Conservation (phyloP, 78 protist genomes). For the Dictyostelium citrinum region DNA sequence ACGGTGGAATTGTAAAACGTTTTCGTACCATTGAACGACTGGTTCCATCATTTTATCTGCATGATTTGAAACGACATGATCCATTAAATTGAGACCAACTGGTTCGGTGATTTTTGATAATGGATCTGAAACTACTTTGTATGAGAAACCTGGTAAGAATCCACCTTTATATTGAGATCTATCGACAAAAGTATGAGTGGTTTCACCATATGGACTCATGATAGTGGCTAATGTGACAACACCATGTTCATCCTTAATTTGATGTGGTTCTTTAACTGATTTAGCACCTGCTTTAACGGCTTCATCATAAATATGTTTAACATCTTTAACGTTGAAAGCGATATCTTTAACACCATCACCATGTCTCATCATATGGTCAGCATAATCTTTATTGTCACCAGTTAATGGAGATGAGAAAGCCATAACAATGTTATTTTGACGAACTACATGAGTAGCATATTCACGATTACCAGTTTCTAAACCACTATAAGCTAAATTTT, state of each 20-base stretch:
- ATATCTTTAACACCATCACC: conserved; percentile 94
- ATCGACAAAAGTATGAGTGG: conserved; percentile 91
- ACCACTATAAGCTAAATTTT: conserved; percentile 87
- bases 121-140: conserved; percentile 62
- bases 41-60: conserved; percentile 88
- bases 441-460: conserved; percentile 87
- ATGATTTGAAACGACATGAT: conserved; percentile 91
- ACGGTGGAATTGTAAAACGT: conserved; percentile 88
- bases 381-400: conserved; percentile 50
- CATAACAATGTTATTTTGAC: conserved; percentile 53
- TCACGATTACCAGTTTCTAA: conserved; percentile 92
- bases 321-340: conserved; percentile 87
- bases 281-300: conserved; percentile 89
- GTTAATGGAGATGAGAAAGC: conserved; percentile 77
- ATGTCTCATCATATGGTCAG: conserved; percentile 74
- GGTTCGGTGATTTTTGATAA: conserved; percentile 23
- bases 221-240: conserved; percentile 87
- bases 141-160: conserved; percentile 86
- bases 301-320: not conserved
- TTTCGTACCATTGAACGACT: conserved; percentile 88
- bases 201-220: conserved; percentile 86
- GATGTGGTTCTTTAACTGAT: conserved; percentile 84
- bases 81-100: conserved; percentile 67
- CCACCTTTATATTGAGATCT: conserved; percentile 82
- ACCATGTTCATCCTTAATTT: conserved; percentile 88